phyloP scores from a whole-genome alignment of 192 early-diverging fungal species.

The Cetraspora pellucida region DNA sequence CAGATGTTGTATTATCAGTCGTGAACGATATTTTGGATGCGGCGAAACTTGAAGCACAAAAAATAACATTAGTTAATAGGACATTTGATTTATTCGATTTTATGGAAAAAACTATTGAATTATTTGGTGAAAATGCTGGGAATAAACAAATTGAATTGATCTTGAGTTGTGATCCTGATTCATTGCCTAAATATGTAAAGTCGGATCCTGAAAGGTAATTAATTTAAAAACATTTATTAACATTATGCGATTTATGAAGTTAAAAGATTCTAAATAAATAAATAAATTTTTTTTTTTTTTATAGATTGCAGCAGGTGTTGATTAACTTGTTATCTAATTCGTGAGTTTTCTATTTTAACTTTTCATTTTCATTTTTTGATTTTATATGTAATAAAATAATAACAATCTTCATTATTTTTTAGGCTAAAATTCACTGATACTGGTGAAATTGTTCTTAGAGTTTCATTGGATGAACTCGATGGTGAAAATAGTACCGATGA shows the following conservation, averaged over 20 bases:
- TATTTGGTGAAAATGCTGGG: slow-evolving; percentile 47
- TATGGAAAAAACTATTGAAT: slow-evolving; percentile 45
- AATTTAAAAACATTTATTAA: neutral
- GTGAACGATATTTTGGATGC: slow-evolving; percentile 49
- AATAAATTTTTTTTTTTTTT: slow-evolving; percentile 34
- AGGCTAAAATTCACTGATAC: slow-evolving; percentile 54
- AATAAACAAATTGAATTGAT: slow-evolving; percentile 47
- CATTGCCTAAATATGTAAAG: slow-evolving; percentile 49
- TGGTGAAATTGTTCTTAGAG: slow-evolving; percentile 35
- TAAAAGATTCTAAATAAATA: neutral
- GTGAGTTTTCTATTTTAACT: slow-evolving; percentile 7
- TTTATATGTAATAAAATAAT: neutral
- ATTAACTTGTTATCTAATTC: slow-evolving; percentile 62
- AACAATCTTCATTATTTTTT: neutral
- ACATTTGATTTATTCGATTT: slow-evolving; percentile 49
- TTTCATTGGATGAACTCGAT: slow-evolving; percentile 8
- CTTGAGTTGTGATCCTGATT: slow-evolving; percentile 45
- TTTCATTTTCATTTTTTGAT: neutral
- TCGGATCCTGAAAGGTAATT: slow-evolving; percentile 34
- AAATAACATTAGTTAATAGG: slow-evolving; percentile 49
- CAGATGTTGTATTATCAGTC: slow-evolving; percentile 47
- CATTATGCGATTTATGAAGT: neutral
- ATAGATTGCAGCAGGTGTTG: slow-evolving; percentile 44
- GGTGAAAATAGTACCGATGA: neutral
- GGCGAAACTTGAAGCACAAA: slow-evolving; percentile 47